These are phyloP conservation scores for Thielaviopsis ethacetica DNA, from an alignment of 2,329 filamentous ascomycete genomes.

Conservation along the genomic window DNA sequence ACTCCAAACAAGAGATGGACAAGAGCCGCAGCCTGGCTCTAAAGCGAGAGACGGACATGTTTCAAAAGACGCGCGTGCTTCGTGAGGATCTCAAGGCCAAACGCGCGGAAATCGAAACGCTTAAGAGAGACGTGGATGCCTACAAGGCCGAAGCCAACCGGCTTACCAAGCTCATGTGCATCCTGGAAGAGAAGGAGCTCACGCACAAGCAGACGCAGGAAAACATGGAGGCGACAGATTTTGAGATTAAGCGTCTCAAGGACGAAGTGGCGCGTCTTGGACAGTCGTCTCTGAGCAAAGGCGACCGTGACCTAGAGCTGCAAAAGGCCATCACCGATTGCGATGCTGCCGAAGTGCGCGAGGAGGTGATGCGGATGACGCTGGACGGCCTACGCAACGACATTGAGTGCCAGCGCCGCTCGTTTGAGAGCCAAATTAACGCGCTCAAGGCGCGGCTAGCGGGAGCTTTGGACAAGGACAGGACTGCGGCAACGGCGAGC, in stretches of 20 bases:
- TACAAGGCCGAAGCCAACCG: slow-evolving; percentile 45
- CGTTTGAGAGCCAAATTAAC: slow-evolving; percentile 33
- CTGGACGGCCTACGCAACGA: slow-evolving; percentile 35
- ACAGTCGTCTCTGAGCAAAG: slow-evolving; percentile 43
- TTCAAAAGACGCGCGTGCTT: slow-evolving; percentile 46
- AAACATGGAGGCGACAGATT: slow-evolving; percentile 42
- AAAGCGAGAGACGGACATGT: slow-evolving; percentile 61
- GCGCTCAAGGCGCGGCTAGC: slow-evolving; percentile 29
- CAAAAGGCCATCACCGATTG: slow-evolving; percentile 40
- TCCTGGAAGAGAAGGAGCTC: slow-evolving; percentile 52
- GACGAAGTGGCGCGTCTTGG: slow-evolving; percentile 43
- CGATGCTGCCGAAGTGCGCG: slow-evolving; percentile 39
- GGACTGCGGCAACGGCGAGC: neutral
- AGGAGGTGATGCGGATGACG: slow-evolving; percentile 41
- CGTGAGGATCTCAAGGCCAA: slow-evolving; percentile 55
- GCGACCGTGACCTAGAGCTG: slow-evolving; percentile 46
- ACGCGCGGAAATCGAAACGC: slow-evolving; percentile 36
- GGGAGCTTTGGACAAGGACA: slow-evolving; percentile 17
- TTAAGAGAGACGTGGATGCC: slow-evolving; percentile 41
- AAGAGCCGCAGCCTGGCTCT: slow-evolving; percentile 56
- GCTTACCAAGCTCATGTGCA: slow-evolving; percentile 48
- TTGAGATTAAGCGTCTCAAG: slow-evolving; percentile 43
- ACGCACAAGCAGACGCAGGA: slow-evolving; percentile 46
- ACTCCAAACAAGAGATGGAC: slow-evolving; percentile 55
- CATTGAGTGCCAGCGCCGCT: slow-evolving; percentile 23